A percentile compares a stretch with the other conserved stretches of the same genome.
phyloP scores from a whole-genome alignment of 305 asterid species.

The Andrographis paniculata region DNA sequence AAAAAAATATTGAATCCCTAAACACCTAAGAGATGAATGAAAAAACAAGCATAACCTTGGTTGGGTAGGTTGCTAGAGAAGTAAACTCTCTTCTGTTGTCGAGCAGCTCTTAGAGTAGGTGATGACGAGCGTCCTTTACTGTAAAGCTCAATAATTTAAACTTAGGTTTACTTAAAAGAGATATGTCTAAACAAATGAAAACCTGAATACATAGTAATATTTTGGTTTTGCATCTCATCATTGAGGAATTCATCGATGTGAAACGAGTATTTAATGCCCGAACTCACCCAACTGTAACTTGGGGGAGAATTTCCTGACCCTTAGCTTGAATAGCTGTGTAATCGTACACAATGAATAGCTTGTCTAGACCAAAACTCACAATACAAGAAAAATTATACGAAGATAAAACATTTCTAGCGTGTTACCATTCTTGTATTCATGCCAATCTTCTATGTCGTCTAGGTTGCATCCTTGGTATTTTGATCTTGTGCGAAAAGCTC shows the following conservation, averaged over 20 bases:
- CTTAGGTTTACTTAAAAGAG: too few species aligned
- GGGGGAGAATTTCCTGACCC: slow-evolving; percentile 50
- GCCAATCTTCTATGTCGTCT: slow-evolving; percentile 66
- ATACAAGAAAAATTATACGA: background rate
- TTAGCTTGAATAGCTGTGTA: slow-evolving; percentile 74
- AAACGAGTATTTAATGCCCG: too few species aligned
- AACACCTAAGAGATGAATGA: slow-evolving; percentile 8
- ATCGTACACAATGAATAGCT: slow-evolving; percentile 12
- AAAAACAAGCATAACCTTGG: background rate
- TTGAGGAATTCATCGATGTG: too few species aligned
- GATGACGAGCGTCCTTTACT: slow-evolving; percentile 49
- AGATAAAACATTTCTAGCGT: too few species aligned
- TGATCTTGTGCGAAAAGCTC: slow-evolving; percentile 38
- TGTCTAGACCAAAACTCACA: slow-evolving; percentile 10
- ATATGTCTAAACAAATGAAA: too few species aligned
- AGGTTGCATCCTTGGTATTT: slow-evolving; percentile 53
- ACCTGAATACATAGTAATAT: too few species aligned
- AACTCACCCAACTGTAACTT: slow-evolving; percentile 39
- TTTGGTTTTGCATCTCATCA: too few species aligned
- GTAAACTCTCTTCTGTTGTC: slow-evolving; percentile 39
- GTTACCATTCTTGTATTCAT: slow-evolving; percentile 62
- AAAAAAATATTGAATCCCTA: slow-evolving; percentile 2
- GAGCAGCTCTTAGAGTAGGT: slow-evolving; percentile 48
- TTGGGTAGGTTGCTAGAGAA: slow-evolving; percentile 30
- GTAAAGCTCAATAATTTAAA: slow-evolving; percentile 8